Percentiles rank a stretch among this genome's conserved stretches.
phyloP scores from a whole-genome alignment of 75 land plant species.

The Azolla pinnata region DNA sequence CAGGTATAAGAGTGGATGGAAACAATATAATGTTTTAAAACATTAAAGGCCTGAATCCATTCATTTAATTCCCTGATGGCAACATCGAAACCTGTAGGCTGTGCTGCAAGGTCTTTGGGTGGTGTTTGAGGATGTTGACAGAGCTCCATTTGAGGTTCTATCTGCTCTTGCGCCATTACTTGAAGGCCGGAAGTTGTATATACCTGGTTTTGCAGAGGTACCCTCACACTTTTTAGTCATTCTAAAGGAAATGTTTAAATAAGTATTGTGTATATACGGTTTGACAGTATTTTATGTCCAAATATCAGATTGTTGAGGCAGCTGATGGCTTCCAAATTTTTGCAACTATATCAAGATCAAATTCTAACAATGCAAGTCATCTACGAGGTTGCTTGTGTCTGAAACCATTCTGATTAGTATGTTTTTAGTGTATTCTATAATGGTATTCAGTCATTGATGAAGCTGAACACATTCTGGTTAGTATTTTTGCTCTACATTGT shows the following conservation, averaged over 20 bases:
- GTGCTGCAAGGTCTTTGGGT: constrained; percentile 80
- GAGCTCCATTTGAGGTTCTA: constrained; percentile 80
- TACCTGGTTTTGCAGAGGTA: constrained; percentile 88
- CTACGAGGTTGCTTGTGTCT: constrained; percentile 49
- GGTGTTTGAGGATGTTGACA: constrained; percentile 88
- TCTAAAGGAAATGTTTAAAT: no score
- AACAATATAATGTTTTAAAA: no score
- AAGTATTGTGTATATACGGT: no score
- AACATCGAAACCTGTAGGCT: constrained; percentile 53
- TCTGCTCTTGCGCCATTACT: constrained; percentile 63
- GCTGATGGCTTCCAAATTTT: constrained; percentile 71
- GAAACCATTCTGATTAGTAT: no score
- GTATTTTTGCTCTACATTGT: no score
- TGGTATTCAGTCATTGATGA: no score
- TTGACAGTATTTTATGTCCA: no score
- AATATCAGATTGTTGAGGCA: constrained; percentile 53
- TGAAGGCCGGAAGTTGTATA: constrained; percentile 59
- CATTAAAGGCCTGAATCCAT: no score
- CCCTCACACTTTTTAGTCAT: no score
- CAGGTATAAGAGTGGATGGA: constrained; percentile 64
- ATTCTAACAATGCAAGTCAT: constrained; percentile 17
- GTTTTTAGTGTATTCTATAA: no score
- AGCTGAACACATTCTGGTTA: no score
- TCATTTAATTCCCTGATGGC: no score
- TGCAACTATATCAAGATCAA: constrained; percentile 52